Conservation (phyloP, 2,329 filamentous ascomycete species). For the Aspergillus udagawae region DNA sequence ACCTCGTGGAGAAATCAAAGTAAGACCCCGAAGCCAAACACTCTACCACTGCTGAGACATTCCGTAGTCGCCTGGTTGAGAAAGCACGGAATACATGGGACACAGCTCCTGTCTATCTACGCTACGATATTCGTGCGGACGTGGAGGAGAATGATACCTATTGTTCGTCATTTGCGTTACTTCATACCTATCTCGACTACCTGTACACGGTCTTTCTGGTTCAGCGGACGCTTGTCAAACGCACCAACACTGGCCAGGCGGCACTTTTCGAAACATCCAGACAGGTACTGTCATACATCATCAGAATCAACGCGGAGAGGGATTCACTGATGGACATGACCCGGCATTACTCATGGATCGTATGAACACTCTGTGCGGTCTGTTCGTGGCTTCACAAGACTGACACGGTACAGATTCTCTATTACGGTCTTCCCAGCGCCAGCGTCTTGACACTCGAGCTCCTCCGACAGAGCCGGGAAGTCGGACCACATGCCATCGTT, state of each 20-base stretch:
- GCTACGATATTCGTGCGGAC: constrained; percentile 19
- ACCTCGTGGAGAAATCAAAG: constrained; percentile 25
- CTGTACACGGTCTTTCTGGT: constrained; percentile 34
- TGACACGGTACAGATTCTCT: constrained; percentile 21
- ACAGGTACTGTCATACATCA: constrained; percentile 26
- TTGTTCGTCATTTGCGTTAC: constrained; percentile 16
- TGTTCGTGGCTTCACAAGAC: neutral
- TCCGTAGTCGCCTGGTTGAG: constrained; percentile 22
- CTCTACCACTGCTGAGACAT: neutral
- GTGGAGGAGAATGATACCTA: constrained; percentile 7
- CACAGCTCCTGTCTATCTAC: constrained; percentile 21
- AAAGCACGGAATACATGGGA: constrained; percentile 23
- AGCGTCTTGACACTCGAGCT: constrained; percentile 33
- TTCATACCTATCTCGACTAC: constrained; percentile 32
- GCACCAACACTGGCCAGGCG: constrained; percentile 27
- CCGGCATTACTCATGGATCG: constrained; percentile 33
- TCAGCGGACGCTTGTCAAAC: constrained; percentile 30
- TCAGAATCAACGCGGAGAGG: constrained; percentile 24
- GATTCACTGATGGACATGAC: constrained; percentile 27
- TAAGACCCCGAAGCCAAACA: constrained; percentile 4
- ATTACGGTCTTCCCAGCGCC: constrained; percentile 30
- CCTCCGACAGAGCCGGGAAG: constrained; percentile 28
- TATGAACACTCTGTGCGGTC: constrained; percentile 11
- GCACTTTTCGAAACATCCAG: constrained; percentile 31
- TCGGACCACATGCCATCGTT: constrained; percentile 19